Percentiles rank a stretch among this genome's conserved stretches.
Evolutionary conservation across 805 yeast genomes (phyloP).

Genomic region (Ogataea minuta): DNA sequence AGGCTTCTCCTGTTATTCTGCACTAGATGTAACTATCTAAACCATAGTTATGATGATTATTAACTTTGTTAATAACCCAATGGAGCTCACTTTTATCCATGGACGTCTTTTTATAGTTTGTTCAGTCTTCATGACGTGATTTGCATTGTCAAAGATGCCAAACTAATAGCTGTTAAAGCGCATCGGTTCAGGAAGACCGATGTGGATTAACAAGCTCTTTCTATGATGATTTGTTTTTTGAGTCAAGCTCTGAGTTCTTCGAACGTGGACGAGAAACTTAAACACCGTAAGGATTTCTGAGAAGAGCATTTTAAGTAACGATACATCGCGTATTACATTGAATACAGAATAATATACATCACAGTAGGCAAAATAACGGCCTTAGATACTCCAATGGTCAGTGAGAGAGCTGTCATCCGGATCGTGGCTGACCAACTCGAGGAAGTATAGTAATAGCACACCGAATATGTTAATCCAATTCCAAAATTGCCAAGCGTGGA

Average conservation of each 20-base stretch:
- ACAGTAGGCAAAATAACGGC: not conserved
- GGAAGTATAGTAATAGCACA: slow-evolving; percentile 73
- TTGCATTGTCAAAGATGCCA: slow-evolving; percentile 70
- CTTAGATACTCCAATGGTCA: slow-evolving; percentile 29
- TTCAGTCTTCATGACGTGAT: slow-evolving; percentile 31
- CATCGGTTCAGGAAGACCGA: slow-evolving; percentile 3
- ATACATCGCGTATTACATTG: slow-evolving; percentile 6
- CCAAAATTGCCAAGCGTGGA: slow-evolving; percentile 94
- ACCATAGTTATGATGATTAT: slow-evolving; percentile 78
- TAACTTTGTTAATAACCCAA: slow-evolving; percentile 53
- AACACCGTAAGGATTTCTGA: slow-evolving; percentile 25
- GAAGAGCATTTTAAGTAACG: slow-evolving; percentile 4
- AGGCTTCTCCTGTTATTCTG: slow-evolving; percentile 44
- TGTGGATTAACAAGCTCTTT: slow-evolving; percentile 5
- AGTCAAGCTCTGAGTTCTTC: slow-evolving; percentile 81
- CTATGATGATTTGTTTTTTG: slow-evolving; percentile 74
- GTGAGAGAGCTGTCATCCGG: slow-evolving; percentile 35
- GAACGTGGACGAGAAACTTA: slow-evolving; percentile 53
- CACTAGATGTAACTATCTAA: slow-evolving; percentile 53
- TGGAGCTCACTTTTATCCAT: slow-evolving; percentile 81
- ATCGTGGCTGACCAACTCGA: slow-evolving; percentile 57
- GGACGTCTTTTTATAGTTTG: slow-evolving; percentile 42
- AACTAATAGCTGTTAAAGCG: slow-evolving; percentile 32
- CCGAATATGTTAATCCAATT: slow-evolving; percentile 90
- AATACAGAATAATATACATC: slow-evolving; percentile 7